These are phyloP conservation scores for Actinomortierella wolfii DNA, from an alignment of 371 early-diverging fungal genomes.

Conservation along the genomic window DNA sequence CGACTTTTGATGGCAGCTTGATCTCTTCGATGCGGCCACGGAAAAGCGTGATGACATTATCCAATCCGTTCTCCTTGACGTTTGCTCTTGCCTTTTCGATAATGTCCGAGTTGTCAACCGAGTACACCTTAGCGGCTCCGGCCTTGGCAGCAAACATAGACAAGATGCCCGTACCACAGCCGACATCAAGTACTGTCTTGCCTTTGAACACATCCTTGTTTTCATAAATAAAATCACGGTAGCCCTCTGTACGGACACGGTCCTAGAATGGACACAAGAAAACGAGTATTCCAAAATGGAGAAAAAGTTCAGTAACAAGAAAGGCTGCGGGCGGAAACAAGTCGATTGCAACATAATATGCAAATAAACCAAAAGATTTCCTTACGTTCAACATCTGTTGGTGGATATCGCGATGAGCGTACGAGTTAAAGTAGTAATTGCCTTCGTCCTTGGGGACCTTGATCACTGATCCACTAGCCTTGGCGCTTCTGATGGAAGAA, in stretches of 20 bases:
- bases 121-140: constrained; percentile 76
- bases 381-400: constrained; percentile 64
- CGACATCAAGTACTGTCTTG: constrained; percentile 80
- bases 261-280: constrained; percentile 53
- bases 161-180: constrained; percentile 82
- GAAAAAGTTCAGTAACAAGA: too few relatives aligned
- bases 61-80: constrained; percentile 78
- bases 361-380: neutral
- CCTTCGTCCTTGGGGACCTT: constrained; percentile 48
- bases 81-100: constrained; percentile 83
- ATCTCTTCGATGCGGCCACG: constrained; percentile 89
- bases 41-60: constrained; percentile 70
- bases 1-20: constrained; percentile 76
- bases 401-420: constrained; percentile 72
- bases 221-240: constrained; percentile 81
- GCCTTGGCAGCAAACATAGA: constrained; percentile 82
- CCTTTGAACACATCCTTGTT: constrained; percentile 86
- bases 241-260: constrained; percentile 79
- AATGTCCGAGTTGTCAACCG: constrained; percentile 87
- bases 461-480: constrained; percentile 9
- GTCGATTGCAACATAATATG: neutral
- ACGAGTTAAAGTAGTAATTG: constrained; percentile 87
- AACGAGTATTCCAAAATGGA: neutral
- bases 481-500: neutral
- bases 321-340: too few relatives aligned